phyloP scores from a whole-genome alignment of 768 basidiomycete genomes.

The Pisolithus orientalis region DNA sequence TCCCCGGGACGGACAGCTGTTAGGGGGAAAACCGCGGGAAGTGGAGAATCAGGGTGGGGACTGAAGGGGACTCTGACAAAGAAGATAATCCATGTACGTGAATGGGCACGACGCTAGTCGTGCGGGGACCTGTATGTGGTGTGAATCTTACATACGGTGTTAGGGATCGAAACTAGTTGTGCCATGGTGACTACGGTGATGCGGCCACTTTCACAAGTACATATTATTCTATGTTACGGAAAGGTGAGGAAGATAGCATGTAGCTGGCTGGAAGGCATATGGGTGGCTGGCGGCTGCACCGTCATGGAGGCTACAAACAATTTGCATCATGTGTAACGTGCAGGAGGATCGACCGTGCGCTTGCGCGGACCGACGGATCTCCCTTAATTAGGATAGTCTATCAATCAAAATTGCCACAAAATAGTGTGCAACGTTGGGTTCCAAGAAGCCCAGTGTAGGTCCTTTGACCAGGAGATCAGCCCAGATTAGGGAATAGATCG shows the following conservation, averaged over 20 bases:
- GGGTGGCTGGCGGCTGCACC: too few relatives aligned
- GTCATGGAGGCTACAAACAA: too few relatives aligned
- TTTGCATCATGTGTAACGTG: slow-evolving; percentile 9
- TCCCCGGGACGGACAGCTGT: slow-evolving; percentile 9
- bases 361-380: slow-evolving; percentile 23
- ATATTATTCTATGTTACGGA: slow-evolving; percentile 28
- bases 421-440: slow-evolving; percentile 17
- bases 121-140: slow-evolving; percentile 34
- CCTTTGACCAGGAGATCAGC: slow-evolving; percentile 15
- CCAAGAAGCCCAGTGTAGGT: slow-evolving; percentile 12
- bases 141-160: slow-evolving; percentile 25
- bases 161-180: slow-evolving; percentile 22
- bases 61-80: slow-evolving; percentile 22
- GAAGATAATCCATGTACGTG: slow-evolving; percentile 28
- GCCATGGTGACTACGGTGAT: slow-evolving; percentile 15
- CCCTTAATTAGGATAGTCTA: slow-evolving; percentile 16
- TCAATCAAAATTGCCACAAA: slow-evolving; percentile 24
- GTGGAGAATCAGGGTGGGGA: slow-evolving; percentile 28
- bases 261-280: slow-evolving; percentile 9
- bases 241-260: slow-evolving; percentile 21
- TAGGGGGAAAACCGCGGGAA: slow-evolving; percentile 25
- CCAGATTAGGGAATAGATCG: slow-evolving; percentile 23
- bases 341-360: slow-evolving; percentile 13
- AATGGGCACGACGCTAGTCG: slow-evolving; percentile 23
- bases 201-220: slow-evolving; percentile 29